Percentiles rank a stretch among this genome's conserved stretches.
These are phyloP conservation scores for Dothistroma septosporum DNA, from an alignment of 2,329 filamentous ascomycete genomes.

Conservation along the genomic window DNA sequence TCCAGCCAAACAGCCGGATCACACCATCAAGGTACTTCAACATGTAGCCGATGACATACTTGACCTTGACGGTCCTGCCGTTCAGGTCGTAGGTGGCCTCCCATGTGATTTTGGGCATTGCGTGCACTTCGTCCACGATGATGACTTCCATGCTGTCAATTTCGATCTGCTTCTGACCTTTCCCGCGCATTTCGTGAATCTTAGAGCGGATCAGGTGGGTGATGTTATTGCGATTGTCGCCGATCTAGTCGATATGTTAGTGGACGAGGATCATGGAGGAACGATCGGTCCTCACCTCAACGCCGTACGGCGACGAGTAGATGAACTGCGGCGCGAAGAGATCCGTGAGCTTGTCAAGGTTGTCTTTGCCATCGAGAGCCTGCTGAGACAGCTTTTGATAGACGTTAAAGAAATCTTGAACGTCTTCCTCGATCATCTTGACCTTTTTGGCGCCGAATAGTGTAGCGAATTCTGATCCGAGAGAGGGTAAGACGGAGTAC, in stretches of 20 bases:
- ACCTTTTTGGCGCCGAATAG: neutral
- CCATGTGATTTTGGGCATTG: conserved; percentile 1
- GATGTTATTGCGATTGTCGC: neutral
- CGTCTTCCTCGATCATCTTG: conserved; percentile 2
- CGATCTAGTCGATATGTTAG: neutral
- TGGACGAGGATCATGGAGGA: too few relatives aligned
- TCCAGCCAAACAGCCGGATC: neutral
- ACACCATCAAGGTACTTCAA: neutral
- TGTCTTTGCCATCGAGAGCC: neutral
- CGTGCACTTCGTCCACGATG: conserved; percentile 1
- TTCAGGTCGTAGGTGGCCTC: neutral
- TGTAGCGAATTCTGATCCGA: neutral
- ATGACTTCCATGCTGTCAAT: conserved; percentile 2
- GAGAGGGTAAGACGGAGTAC: neutral
- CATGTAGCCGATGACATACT: conserved; percentile 2
- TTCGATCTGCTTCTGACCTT: neutral
- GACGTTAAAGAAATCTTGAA: neutral
- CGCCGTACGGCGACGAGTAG: conserved; percentile 1
- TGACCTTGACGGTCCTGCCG: neutral
- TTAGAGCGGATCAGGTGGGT: neutral
- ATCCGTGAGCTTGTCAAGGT: neutral
- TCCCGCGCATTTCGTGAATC: neutral
- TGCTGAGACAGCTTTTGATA: neutral
- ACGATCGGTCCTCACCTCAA: neutral
- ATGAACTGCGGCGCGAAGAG: neutral